phyloP scores from a whole-genome alignment of 208 protist genomes.

The Leishmania major region DNA sequence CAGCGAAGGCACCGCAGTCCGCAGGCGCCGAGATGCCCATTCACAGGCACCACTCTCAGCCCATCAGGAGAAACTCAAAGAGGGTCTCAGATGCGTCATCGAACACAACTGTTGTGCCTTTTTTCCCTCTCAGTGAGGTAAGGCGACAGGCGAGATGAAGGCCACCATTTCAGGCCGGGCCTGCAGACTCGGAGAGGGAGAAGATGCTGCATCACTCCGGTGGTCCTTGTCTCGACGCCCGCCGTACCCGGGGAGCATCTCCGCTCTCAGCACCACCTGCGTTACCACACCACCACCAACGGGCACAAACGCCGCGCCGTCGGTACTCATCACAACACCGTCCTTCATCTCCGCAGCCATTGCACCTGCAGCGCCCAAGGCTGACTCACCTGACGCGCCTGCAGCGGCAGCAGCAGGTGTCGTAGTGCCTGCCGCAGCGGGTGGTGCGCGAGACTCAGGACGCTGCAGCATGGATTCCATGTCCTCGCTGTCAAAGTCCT shows the following conservation, averaged over 20 bases:
- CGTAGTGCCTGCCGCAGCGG: neutral
- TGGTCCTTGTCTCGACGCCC: slow-evolving; percentile 11
- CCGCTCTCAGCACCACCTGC: slow-evolving; percentile 23
- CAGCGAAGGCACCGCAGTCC: neutral
- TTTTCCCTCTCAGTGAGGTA: neutral
- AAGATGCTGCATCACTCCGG: slow-evolving; percentile 12
- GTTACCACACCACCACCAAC: slow-evolving; percentile 24
- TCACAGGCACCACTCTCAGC: neutral
- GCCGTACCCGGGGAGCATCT: slow-evolving; percentile 26
- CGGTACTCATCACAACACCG: neutral
- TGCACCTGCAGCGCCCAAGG: neutral
- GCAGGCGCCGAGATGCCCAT: neutral
- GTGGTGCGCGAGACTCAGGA: neutral
- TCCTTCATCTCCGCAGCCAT: neutral
- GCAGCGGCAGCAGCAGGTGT: slow-evolving; percentile 1
- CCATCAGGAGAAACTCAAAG: neutral
- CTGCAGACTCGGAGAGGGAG: slow-evolving; percentile 26
- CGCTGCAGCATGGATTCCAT: slow-evolving; percentile 50
- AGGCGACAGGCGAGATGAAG: slow-evolving; percentile 14
- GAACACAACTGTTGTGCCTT: neutral
- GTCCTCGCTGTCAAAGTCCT: slow-evolving; percentile 56
- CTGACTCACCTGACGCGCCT: neutral
- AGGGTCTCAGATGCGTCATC: neutral
- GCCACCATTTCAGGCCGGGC: slow-evolving; percentile 19
- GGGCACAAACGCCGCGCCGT: slow-evolving; percentile 20